phyloP scores from a whole-genome alignment of 2,329 filamentous ascomycete species.

The Paecilomyces sp. region DNA sequence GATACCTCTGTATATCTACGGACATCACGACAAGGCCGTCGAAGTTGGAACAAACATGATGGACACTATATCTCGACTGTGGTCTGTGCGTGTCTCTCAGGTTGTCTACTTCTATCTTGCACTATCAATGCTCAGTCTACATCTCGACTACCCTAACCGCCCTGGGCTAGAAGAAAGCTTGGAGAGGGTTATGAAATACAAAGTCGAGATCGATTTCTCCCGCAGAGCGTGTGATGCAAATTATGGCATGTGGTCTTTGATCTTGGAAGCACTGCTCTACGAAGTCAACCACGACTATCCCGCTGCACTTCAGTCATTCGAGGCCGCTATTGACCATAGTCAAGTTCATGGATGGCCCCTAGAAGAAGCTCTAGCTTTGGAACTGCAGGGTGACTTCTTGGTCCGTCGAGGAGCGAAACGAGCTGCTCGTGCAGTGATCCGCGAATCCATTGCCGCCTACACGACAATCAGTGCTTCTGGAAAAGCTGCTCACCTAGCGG shows the following conservation, averaged over 20 bases:
- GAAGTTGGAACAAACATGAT: slow-evolving; percentile 35
- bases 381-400: slow-evolving; percentile 56
- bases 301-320: slow-evolving; percentile 36
- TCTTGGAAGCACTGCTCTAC: slow-evolving; percentile 49
- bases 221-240: slow-evolving; percentile 51
- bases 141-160: slow-evolving; percentile 34
- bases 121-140: slow-evolving; percentile 35
- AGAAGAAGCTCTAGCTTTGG: slow-evolving; percentile 53
- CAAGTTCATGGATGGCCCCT: slow-evolving; percentile 51
- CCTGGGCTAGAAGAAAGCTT: slow-evolving; percentile 42
- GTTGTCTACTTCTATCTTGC: slow-evolving; percentile 41
- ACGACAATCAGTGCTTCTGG: slow-evolving; percentile 51
- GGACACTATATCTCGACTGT: slow-evolving; percentile 36
- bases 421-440: slow-evolving; percentile 51
- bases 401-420: slow-evolving; percentile 50
- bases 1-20: slow-evolving; percentile 40
- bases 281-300: slow-evolving; percentile 42
- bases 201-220: slow-evolving; percentile 47
- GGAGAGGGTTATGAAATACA: slow-evolving; percentile 42
- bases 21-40: slow-evolving; percentile 39
- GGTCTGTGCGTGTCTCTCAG: slow-evolving; percentile 38
- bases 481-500: slow-evolving; percentile 50
- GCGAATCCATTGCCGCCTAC: slow-evolving; percentile 54
- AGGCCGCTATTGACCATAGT: slow-evolving; percentile 52
- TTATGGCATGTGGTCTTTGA: slow-evolving; percentile 50